Base-by-base conservation (phyloP, 129 eudicot species). In the Flaveria trinervia region DNA sequence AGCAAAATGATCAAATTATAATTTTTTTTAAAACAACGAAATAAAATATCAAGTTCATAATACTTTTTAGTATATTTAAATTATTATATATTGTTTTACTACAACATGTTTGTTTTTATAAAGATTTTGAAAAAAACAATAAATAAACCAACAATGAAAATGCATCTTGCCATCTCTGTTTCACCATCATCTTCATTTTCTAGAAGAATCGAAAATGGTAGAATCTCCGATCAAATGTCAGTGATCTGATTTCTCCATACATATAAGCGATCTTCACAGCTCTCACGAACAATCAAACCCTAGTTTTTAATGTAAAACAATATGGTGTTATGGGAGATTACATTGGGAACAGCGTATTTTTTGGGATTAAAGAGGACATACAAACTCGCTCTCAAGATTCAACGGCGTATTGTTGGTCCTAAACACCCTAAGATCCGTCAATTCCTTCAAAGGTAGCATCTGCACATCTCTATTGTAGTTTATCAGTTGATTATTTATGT, bases 261-360 rank as follows among this genome's bases (percentile, higher is more conserved):
- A 41, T 67, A 18, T 18, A 44, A 18, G 1, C 22, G 13, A 68
- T 68, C 12, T 12, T 14, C 55, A 68, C 20, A 68, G 25, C 72
- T 44, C 25, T 68, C 41, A 68, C 68, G 22, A 48, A 49, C 15
- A 60, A 46, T 61, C 62, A 72, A 64, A 28, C 78, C 78, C 52
- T 45, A 64, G 56, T 22, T 69, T 57, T 17, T 45, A 56, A 70
- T 6, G 9, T 36, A 77, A 77, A 1, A 9, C 23, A 81, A 33
- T 71, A 93, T 93, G 98, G 98, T 93, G 85, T 62, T 93, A 50
- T 93, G 98, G 98, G 98, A 93, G 81, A 85, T 93, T 18, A 89
- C 98, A 81, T 78, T 91, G 71, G 96, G 86, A 60, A 91, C 98
- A 16, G 98, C 98, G 25, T 93, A 93, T 78, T 89, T 93, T 82